Evolutionary conservation across 2,329 filamentous ascomycete genomes (phyloP), one percentile per base, ranked within the genome.

Genomic region (Colletotrichum brevisporum): DNA sequence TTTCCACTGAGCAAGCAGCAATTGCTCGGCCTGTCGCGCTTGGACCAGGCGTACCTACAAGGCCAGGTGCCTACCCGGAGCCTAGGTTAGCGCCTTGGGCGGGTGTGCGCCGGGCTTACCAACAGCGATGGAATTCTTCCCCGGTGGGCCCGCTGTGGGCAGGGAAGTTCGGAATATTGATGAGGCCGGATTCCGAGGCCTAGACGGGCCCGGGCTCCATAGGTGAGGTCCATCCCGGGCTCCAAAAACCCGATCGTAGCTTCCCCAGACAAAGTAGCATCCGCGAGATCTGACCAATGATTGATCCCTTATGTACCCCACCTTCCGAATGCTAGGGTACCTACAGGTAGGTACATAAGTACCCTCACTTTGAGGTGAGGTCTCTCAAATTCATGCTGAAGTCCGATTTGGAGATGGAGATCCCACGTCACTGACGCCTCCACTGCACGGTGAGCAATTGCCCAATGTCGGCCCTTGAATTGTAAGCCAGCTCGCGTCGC

Each of bases 211-310:
- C 18, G 45, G 45, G 13, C 45, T 69, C 47, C 26, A 13, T 24
- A n/a, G n/a, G n/a, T n/a, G 21, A 24, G 2, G 21, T 24, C 21
- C 21, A 24, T 24, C 55, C 16, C 18, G 45, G 45, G 13, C 45
- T 69, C 47, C 26, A 13, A 27, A 41, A 67, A 61, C 56, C 27
- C 62, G 62, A 69, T 69, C 55, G 31, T 52, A 57, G 45, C 39
- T 69, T 67, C 51, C 67, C 67, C 55, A 67, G 63, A 56, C 55
- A 61, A 56, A 56, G 65, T 54, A 24, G 47, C 51, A 50, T 21
- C 45, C 50, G 51, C 55, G 63, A 69, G 67, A 69, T 69, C 62
- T 43, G 52, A 21, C 67, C 67, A 69, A 69, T 69, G 36, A 47
- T 26, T 15, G 50, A 18, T 36, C 18, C n/a, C 13, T 6, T 36